A percentile compares a stretch with the other conserved stretches of the same genome.
Conservation (phyloP, 441 rosid genomes). For the Breynia disticha region DNA sequence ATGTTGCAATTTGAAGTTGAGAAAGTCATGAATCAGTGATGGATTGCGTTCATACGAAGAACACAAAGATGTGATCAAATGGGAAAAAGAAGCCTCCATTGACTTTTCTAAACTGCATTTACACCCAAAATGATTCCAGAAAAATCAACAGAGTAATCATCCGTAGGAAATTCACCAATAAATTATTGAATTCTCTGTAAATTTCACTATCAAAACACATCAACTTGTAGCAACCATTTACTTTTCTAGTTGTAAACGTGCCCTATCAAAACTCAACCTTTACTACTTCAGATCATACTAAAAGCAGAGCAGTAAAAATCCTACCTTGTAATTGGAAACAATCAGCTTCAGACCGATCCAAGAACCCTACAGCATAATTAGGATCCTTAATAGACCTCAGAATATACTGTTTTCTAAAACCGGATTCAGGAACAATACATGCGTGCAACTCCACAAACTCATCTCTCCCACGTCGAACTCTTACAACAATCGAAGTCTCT, state of each 20-base stretch:
- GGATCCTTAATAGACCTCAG: slow-evolving; percentile 79
- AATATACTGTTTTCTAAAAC: slow-evolving; percentile 56
- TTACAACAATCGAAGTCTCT: slow-evolving; percentile 63
- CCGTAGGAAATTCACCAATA: too few species aligned
- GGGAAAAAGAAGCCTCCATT: too few species aligned
- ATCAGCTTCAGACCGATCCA: slow-evolving; percentile 71
- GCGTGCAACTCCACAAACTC: slow-evolving; percentile 73
- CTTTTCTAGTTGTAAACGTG: too few species aligned
- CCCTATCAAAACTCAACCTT: too few species aligned
- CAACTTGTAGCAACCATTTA: neutral
- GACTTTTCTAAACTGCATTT: too few species aligned
- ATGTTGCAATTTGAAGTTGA: neutral
- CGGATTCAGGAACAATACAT: slow-evolving; percentile 80
- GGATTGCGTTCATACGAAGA: neutral
- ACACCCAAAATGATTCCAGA: too few species aligned
- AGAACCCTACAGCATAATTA: slow-evolving; percentile 78
- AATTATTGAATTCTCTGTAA: neutral
- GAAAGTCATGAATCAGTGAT: neutral
- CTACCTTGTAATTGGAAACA: slow-evolving; percentile 83
- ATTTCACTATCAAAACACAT: neutral
- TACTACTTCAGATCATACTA: neutral
- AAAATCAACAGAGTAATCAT: too few species aligned
- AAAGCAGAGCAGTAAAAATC: slow-evolving; percentile 3
- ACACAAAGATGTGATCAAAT: neutral
- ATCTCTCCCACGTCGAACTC: slow-evolving; percentile 56